Evolutionary conservation across 2,329 filamentous ascomycete species (phyloP), one percentile per base, ranked within the genome.

Genomic region (Monascus ruber): DNA sequence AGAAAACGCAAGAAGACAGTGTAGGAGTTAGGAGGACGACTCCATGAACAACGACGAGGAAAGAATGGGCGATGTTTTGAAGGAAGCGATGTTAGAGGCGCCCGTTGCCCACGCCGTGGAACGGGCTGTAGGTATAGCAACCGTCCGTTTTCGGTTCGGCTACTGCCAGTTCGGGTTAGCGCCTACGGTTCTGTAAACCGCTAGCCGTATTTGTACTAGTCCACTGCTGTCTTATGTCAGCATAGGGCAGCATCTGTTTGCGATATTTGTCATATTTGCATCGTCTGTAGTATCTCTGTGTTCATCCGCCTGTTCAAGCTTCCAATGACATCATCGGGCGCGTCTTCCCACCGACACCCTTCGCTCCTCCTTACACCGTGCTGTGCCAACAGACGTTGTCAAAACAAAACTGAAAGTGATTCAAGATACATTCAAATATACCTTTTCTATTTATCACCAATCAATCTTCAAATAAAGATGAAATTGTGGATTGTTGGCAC

Each of bases 281-380:
- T 17, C 24, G 37, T 48, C 47, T 51, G 42, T 37, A 5, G 26
- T 1, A 31, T 33, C 45, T 44, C 42, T 33, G 24, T 44, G 34
- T 24, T 11, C 10, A 6, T 24, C 17, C 10, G 8, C 24, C 26
- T 9, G 4, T 9, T 29, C 17, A 26, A 5, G 11, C 11, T 10
- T 26, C 6, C 27, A 24, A 46, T 52, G 51, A 54, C 53, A 55
- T 57, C 54, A 57, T 42, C 17, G 17, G 34, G 42, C 54, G 52
- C 54, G 54, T 56, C 51, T 47, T 35, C 54, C 37, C 24, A 8
- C 49, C 37, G 31, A 27, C 40, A 34, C 32, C 43, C 33, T 33
- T 38, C 34, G 39, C 34, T 6, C 28, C 17, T 17, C 17, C 17
- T 17, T 17, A 17, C 17, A 17, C 17, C 17, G 17, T 17, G 17